These are phyloP conservation scores for Sphagnum contortum DNA, from an alignment of 225 moss, liverwort and hornwort genomes.

Conservation along the genomic window DNA sequence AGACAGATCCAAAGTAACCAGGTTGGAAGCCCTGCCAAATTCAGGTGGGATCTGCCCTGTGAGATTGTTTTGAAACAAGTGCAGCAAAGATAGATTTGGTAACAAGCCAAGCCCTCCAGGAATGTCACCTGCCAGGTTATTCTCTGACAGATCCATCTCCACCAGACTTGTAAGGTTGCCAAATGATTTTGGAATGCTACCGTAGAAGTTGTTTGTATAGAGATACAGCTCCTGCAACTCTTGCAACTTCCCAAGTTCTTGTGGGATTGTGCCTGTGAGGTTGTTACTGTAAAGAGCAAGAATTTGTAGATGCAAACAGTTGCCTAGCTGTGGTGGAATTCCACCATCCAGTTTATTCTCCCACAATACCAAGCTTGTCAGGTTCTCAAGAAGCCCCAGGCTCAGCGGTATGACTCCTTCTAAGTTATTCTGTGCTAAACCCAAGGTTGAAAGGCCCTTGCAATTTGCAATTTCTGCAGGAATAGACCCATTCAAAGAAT, in stretches of 20 bases:
- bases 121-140: slow-evolving; percentile 14
- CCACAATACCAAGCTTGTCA: slow-evolving; percentile 16
- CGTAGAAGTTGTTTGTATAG: slow-evolving; percentile 11
- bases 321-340: slow-evolving; percentile 14
- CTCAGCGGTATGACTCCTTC: slow-evolving; percentile 15
- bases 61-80: slow-evolving; percentile 20
- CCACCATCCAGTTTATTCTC: slow-evolving; percentile 18
- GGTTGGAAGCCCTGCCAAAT: slow-evolving; percentile 19
- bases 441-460: slow-evolving; percentile 9
- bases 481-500: slow-evolving; percentile 15
- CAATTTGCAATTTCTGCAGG: slow-evolving; percentile 8
- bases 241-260: slow-evolving; percentile 15
- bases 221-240: slow-evolving; percentile 16
- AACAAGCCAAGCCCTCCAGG: slow-evolving; percentile 20
- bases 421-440: slow-evolving; percentile 14
- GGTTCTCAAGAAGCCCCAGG: slow-evolving; percentile 13
- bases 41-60: slow-evolving; percentile 29
- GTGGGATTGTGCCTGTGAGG: slow-evolving; percentile 16
- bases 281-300: slow-evolving; percentile 20
- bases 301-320: slow-evolving; percentile 7
- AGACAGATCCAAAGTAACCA: slow-evolving; percentile 30
- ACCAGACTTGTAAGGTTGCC: slow-evolving; percentile 1
- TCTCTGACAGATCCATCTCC: slow-evolving; percentile 1
- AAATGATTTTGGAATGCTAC: slow-evolving; percentile 5
- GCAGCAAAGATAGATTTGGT: slow-evolving; percentile 8